Conservation (phyloP, 2,329 filamentous ascomycete genomes). For the Aspergillus proliferans region DNA sequence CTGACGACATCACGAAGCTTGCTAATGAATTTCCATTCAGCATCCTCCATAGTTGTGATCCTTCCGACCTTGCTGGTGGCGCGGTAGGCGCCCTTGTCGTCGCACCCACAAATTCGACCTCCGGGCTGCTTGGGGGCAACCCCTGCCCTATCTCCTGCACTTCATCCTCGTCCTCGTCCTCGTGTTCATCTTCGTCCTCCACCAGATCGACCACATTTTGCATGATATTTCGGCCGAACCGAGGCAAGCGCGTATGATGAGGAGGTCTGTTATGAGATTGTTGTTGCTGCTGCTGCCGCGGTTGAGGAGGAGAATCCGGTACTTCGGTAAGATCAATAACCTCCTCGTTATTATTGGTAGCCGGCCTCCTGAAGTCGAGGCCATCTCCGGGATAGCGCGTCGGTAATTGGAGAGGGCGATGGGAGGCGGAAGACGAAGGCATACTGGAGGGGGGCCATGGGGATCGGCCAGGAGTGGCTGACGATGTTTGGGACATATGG, state of each 20-base stretch:
- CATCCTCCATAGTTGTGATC: constrained; percentile 8
- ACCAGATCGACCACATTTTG: constrained; percentile 37
- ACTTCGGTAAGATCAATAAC: constrained; percentile 46
- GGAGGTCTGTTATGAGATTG: constrained; percentile 8
- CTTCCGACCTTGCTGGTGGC: constrained; percentile 5
- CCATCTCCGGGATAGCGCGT: constrained; percentile 47
- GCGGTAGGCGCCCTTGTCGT: constrained; percentile 14
- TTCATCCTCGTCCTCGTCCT: constrained; percentile 9
- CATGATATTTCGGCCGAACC: constrained; percentile 34
- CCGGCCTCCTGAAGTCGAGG: constrained; percentile 49
- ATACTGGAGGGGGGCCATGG: constrained; percentile 22
- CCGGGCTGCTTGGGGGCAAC: constrained; percentile 33
- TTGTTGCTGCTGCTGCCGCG: constrained; percentile 6
- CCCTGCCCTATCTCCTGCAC: background rate
- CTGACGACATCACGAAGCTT: background rate
- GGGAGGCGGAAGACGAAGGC: constrained; percentile 16
- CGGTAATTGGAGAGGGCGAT: constrained; percentile 25
- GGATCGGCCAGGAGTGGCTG: constrained; percentile 16
- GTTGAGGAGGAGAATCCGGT: constrained; percentile 29
- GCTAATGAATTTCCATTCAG: constrained; percentile 3
- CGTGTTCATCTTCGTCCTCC: constrained; percentile 25
- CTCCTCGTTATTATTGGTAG: constrained; percentile 21
- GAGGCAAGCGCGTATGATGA: constrained; percentile 20
- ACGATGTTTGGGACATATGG: constrained; percentile 30
- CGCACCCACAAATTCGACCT: constrained; percentile 46